These are phyloP conservation scores for Cadophora gregata DNA, from an alignment of 2,329 filamentous ascomycete species.

Conservation along the genomic window DNA sequence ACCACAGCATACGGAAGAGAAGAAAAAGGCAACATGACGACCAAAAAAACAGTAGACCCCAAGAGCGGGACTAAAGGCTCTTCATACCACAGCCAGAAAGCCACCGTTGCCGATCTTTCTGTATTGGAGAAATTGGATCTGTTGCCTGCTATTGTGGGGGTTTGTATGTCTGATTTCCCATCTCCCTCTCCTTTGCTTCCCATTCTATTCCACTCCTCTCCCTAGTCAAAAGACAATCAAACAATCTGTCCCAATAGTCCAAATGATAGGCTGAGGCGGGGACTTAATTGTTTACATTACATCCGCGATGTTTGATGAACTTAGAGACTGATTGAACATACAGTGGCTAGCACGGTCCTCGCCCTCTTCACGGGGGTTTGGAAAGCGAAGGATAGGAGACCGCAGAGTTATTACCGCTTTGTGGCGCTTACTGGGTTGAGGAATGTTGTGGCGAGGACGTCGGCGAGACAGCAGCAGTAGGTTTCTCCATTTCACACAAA, in stretches of 20 bases:
- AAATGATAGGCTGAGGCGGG: no score
- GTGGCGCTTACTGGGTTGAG: constrained; percentile 33
- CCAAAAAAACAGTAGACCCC: constrained; percentile 1
- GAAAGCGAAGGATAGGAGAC: constrained; percentile 25
- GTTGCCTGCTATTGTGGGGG: constrained; percentile 26
- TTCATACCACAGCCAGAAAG: constrained; percentile 34
- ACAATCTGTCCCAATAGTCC: no score
- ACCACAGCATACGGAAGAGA: background rate
- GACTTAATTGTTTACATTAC: no score
- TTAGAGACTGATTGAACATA: background rate
- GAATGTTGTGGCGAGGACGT: constrained; percentile 26
- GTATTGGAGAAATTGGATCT: constrained; percentile 38
- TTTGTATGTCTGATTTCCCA: constrained; percentile 28
- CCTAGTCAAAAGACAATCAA: no score
- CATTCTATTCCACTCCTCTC: background rate
- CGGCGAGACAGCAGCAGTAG: constrained; percentile 35
- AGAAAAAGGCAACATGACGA: constrained; percentile 2
- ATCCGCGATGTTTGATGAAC: no score
- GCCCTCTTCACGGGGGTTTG: constrained; percentile 33
- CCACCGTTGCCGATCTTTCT: constrained; percentile 24
- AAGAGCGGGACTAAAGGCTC: constrained; percentile 28
- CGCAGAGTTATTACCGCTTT: constrained; percentile 32
- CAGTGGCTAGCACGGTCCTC: constrained; percentile 31
- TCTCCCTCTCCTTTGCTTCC: background rate
- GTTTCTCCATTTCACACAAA: no score